These are phyloP conservation scores for Yamadazyma jaroonii DNA, from an alignment of 1,139 yeast genomes.

Conservation along the genomic window DNA sequence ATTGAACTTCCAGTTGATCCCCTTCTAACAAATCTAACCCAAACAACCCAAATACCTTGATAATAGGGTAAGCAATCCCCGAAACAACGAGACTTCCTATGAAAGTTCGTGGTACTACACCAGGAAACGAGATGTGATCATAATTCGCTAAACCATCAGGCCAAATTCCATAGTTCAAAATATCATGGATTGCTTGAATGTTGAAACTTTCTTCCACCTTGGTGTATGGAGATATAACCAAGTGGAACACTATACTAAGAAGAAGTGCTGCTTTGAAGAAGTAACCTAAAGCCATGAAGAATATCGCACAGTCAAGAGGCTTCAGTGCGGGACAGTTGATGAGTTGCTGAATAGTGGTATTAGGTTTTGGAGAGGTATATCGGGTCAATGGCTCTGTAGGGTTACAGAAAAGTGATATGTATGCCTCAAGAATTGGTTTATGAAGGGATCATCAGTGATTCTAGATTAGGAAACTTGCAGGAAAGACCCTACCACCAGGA, in stretches of 20 bases:
- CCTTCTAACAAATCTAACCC: constrained; percentile 20
- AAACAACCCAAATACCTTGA: constrained; percentile 28
- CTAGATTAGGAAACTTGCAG: no score
- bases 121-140: constrained; percentile 82
- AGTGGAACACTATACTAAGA: constrained; percentile 25
- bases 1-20: constrained; percentile 45
- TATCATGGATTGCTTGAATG: constrained; percentile 85
- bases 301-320: no score
- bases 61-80: constrained; percentile 23
- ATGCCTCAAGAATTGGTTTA: no score
- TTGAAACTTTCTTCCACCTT: constrained; percentile 95
- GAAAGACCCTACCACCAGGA: no score
- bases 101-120: constrained; percentile 86
- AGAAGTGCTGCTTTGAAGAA: neutral
- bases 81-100: constrained; percentile 67
- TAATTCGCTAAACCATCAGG: constrained; percentile 40
- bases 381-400: no score
- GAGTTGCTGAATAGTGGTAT: no score
- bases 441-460: no score
- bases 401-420: no score
- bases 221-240: constrained; percentile 69
- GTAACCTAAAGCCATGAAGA: no score
- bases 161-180: constrained; percentile 58
- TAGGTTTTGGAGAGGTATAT: no score
- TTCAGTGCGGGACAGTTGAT: no score